phyloP scores from a whole-genome alignment of 495 filamentous ascomycete species.

The Filosporella fistucella region DNA sequence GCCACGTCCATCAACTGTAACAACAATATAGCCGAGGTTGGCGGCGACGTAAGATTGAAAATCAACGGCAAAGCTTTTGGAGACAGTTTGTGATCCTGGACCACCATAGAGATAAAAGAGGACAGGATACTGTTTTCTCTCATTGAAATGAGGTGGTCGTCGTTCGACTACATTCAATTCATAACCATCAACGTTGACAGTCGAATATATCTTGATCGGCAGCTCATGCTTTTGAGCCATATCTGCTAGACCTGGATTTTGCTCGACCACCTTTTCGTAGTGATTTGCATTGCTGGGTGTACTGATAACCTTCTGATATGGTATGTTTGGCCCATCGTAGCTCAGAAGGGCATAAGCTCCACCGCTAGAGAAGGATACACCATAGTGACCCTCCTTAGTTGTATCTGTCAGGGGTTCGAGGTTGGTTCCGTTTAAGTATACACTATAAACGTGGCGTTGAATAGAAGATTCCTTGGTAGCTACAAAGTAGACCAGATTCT shows the following conservation, averaged over 20 bases:
- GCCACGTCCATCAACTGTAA: constrained; percentile 90
- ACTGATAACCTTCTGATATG: constrained; percentile 87
- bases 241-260: constrained; percentile 64
- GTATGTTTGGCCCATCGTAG: constrained; percentile 80
- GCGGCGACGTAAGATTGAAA: constrained; percentile 90
- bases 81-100: constrained; percentile 81
- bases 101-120: constrained; percentile 92
- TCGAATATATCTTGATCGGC: constrained; percentile 80
- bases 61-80: constrained; percentile 77
- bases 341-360: constrained; percentile 77
- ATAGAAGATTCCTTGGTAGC: constrained; percentile 83
- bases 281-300: constrained; percentile 62
- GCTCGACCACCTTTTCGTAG: constrained; percentile 68
- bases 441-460: constrained; percentile 85
- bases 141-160: constrained; percentile 85
- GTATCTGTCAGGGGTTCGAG: constrained; percentile 70
- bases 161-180: constrained; percentile 85
- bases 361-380: constrained; percentile 77
- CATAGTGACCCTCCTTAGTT: constrained; percentile 75
- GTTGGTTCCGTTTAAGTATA: constrained; percentile 73
- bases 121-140: constrained; percentile 82
- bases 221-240: constrained; percentile 73
- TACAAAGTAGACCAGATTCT: constrained; percentile 86
- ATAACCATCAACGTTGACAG: constrained; percentile 73
- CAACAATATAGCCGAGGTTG: constrained; percentile 85